Evolutionary conservation across 2,329 filamentous ascomycete genomes (phyloP).

Genomic region (Paraphoma chrysanthemicola): DNA sequence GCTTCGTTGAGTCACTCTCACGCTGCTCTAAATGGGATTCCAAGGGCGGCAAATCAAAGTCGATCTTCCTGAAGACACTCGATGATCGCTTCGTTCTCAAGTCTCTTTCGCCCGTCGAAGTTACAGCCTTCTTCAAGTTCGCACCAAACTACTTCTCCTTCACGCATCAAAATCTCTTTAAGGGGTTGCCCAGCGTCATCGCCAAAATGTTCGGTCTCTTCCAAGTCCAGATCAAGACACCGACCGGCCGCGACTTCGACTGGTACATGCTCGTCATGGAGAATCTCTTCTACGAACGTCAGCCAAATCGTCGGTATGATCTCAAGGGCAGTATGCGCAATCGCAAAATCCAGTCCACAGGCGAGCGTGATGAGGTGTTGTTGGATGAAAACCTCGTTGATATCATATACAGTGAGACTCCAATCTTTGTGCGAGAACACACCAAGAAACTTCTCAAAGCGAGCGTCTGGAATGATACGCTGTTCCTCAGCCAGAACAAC

Average conservation of each 20-base stretch:
- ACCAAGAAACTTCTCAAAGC: conserved; percentile 91
- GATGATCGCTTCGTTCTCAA: conserved; percentile 95
- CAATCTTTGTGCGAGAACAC: conserved; percentile 92
- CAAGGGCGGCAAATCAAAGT: conserved; percentile 97
- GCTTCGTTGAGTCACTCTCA: conserved; percentile 93
- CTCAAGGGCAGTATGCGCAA: conserved; percentile 99
- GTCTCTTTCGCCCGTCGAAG: conserved; percentile 88
- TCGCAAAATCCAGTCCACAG: conserved; percentile 93
- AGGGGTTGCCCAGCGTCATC: conserved; percentile 90
- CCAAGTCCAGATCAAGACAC: conserved; percentile 96
- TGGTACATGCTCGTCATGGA: conserved; percentile 96
- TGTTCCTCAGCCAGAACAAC: conserved; percentile 92
- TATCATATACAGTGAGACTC: conserved; percentile 91
- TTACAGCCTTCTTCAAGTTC: conserved; percentile 91
- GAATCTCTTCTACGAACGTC: conserved; percentile 95
- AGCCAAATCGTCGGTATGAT: conserved; percentile 81
- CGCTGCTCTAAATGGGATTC: conserved; percentile 98
- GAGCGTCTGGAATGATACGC: conserved; percentile 96
- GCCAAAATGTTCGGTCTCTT: conserved; percentile 99
- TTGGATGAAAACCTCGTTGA: conserved; percentile 99
- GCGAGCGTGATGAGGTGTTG: conserved; percentile 93
- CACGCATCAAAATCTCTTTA: conserved; percentile 95
- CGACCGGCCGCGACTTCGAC: conserved; percentile 92
- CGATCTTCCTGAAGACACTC: conserved; percentile 93
- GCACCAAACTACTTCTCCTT: conserved; percentile 97